Percentiles rank a stretch among this genome's conserved stretches.
These are phyloP conservation scores for Chloromonas sp. DNA, from an alignment of 163 green algal genomes.

Conservation along the genomic window DNA sequence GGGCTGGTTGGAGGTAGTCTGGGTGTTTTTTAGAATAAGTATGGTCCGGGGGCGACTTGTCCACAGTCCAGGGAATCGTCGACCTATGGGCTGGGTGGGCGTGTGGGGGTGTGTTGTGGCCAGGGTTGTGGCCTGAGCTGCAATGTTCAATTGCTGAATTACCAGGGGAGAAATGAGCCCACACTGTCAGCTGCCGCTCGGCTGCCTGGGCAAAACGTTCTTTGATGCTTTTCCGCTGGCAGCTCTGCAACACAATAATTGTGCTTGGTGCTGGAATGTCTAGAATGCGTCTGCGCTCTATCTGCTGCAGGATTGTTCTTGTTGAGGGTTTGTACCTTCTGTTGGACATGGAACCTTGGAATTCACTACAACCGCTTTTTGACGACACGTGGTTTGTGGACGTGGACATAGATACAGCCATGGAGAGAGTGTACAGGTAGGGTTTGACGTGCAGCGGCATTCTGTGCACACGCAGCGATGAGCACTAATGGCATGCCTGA, in stretches of 20 bases:
- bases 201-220: neutral
- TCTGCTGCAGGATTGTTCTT: constrained; percentile 19
- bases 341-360: constrained; percentile 53
- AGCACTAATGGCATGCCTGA: constrained; percentile 28
- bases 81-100: too few species aligned
- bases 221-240: neutral
- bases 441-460: neutral
- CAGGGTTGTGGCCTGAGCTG: too few species aligned
- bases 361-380: constrained; percentile 25
- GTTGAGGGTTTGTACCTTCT: constrained; percentile 51
- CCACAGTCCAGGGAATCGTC: too few species aligned
- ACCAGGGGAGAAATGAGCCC: too few species aligned
- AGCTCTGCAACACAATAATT: neutral
- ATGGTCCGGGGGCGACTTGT: too few species aligned
- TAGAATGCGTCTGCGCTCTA: neutral
- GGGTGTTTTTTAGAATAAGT: too few species aligned
- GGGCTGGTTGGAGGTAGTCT: too few species aligned
- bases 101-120: too few species aligned
- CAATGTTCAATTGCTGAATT: too few species aligned
- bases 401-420: constrained; percentile 53
- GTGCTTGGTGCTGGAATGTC: neutral
- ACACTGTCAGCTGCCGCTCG: too few species aligned
- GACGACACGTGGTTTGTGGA: constrained; percentile 62
- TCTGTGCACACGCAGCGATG: neutral
- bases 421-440: constrained; percentile 51